Percentiles rank a stretch among this genome's conserved stretches.
These are phyloP conservation scores for Acanthamoeba sp. DNA, from an alignment of 208 protist genomes.

Conservation along the genomic window DNA sequence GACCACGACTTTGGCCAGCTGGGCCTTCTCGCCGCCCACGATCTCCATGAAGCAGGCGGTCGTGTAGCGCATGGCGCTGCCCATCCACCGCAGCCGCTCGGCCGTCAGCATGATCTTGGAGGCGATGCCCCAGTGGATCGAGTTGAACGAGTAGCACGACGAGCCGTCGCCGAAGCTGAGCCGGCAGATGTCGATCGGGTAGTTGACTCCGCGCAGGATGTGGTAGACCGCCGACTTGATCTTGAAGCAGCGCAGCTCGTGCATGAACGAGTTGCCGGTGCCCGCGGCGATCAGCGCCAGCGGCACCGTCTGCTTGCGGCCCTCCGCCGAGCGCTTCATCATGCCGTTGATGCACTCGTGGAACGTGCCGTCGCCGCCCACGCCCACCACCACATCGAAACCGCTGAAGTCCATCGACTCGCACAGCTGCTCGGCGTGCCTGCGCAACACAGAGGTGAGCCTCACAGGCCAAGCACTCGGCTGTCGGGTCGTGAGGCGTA, in stretches of 20 bases:
- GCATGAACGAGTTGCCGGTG: constrained; percentile 69
- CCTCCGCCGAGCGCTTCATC: background rate
- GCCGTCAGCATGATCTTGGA: constrained; percentile 64
- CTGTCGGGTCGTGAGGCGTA: background rate
- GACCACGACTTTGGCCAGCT: constrained; percentile 49
- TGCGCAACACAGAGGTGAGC: background rate
- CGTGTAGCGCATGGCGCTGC: constrained; percentile 48
- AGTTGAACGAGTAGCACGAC: constrained; percentile 72
- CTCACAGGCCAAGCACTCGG: too few relatives aligned
- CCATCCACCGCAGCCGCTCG: constrained; percentile 42
- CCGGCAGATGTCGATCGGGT: constrained; percentile 60
- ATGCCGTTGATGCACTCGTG: constrained; percentile 71
- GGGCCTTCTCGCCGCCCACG: constrained; percentile 23
- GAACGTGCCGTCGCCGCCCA: constrained; percentile 58
- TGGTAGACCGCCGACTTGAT: constrained; percentile 58
- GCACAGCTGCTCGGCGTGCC: constrained; percentile 58
- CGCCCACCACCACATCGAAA: constrained; percentile 29
- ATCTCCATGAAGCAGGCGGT: constrained; percentile 68
- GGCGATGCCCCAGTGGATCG: constrained; percentile 67
- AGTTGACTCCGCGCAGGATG: constrained; percentile 42
- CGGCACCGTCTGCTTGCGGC: background rate
- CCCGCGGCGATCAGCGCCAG: constrained; percentile 60
- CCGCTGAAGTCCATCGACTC: constrained; percentile 22
- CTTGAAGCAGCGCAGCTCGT: constrained; percentile 57
- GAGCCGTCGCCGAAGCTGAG: constrained; percentile 68